These are phyloP conservation scores for Tetrapisispora phaffii DNA, from an alignment of 805 yeast genomes.

Conservation along the genomic window DNA sequence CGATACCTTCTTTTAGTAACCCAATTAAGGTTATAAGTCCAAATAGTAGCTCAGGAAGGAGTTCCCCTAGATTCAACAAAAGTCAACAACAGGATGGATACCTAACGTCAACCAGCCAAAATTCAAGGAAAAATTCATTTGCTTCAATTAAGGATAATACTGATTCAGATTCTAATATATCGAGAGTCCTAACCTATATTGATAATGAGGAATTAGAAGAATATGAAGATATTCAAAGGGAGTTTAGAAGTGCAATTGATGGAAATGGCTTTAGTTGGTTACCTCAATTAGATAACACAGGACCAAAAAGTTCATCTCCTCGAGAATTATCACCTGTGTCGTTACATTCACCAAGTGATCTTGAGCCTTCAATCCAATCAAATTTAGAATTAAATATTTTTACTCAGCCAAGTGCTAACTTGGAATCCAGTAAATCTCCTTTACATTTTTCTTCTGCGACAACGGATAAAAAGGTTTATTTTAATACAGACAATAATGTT, in stretches of 20 bases:
- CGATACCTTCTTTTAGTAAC: slow-evolving; percentile 1
- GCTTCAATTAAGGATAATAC: not conserved
- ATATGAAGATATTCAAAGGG: slow-evolving; percentile 26
- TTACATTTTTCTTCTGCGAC: not conserved
- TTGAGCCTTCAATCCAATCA: not conserved
- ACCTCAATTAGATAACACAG: slow-evolving; percentile 15
- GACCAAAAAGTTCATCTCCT: slow-evolving; percentile 12
- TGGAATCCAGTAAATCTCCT: not conserved
- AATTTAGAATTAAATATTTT: not conserved
- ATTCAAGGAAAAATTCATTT: not conserved
- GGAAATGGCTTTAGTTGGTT: slow-evolving; percentile 25
- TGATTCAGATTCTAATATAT: slow-evolving; percentile 17
- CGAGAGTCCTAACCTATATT: slow-evolving; percentile 22
- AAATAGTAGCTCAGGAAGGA: not conserved
- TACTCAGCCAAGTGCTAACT: not conserved
- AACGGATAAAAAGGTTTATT: slow-evolving; percentile 1
- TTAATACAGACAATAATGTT: not conserved
- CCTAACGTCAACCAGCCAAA: not conserved
- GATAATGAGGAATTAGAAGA: slow-evolving; percentile 28
- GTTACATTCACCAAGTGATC: no score
- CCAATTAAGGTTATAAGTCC: not conserved
- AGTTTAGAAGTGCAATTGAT: slow-evolving; percentile 18
- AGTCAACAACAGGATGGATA: not conserved
- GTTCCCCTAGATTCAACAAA: not conserved
- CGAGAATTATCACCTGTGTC: not conserved